These are phyloP conservation scores for Phytophthora constricta DNA, from an alignment of 352 stramenopile species.

Conservation along the genomic window DNA sequence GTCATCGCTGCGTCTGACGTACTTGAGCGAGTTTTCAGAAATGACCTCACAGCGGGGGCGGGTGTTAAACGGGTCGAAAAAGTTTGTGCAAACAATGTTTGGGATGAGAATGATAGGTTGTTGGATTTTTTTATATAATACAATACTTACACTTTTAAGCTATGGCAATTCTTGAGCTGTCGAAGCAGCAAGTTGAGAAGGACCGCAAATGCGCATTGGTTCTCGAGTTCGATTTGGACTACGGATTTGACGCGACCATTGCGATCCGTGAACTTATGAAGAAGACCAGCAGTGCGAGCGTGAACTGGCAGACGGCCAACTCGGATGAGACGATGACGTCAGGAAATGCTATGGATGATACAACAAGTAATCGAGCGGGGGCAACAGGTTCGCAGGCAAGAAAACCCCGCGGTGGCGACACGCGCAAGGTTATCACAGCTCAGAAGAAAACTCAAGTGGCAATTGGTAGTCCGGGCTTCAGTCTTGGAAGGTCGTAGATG, in stretches of 20 bases:
- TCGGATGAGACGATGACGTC: constrained; percentile 1
- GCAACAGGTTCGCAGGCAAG: constrained; percentile 23
- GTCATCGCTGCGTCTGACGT: constrained; percentile 18
- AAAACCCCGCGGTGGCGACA: constrained; percentile 44
- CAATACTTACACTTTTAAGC: too few species aligned
- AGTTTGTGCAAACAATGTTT: too few species aligned
- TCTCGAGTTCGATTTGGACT: constrained; percentile 68
- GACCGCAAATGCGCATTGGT: constrained; percentile 45
- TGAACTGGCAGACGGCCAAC: constrained; percentile 55
- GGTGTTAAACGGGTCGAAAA: constrained; percentile 1
- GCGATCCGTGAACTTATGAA: constrained; percentile 95
- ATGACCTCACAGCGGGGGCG: too few species aligned
- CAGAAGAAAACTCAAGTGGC: constrained; percentile 82
- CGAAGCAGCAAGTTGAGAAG: constrained; percentile 19
- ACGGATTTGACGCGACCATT: constrained; percentile 92
- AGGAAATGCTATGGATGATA: constrained; percentile 7
- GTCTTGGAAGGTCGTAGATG: constrained; percentile 69
- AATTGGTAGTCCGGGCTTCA: constrained; percentile 83
- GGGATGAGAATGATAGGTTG: too few species aligned
- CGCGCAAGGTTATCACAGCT: constrained; percentile 54
- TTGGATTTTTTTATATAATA: too few species aligned
- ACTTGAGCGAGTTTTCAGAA: background rate
- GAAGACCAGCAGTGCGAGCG: constrained; percentile 84
- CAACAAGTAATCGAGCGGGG: constrained; percentile 9
- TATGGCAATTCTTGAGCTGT: too few species aligned